phyloP scores from a whole-genome alignment of 2,329 filamentous ascomycete genomes.

The Blastomyces gilchristii region DNA sequence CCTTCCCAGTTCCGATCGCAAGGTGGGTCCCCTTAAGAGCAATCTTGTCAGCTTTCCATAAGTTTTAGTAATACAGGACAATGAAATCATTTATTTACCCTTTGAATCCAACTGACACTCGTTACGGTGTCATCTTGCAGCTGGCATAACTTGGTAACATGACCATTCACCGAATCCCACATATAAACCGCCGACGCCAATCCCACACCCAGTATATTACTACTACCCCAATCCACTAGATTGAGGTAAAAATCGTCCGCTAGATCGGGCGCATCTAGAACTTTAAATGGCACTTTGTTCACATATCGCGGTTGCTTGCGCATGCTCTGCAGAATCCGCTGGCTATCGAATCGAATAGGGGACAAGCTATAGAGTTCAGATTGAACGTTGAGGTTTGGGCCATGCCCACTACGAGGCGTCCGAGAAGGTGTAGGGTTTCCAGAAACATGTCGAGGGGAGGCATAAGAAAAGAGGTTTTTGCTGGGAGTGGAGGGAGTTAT shows the following conservation, averaged over 20 bases:
- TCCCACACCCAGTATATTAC: constrained; percentile 86
- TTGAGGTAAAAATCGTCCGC: constrained; percentile 98
- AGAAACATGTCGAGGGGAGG: constrained; percentile 61
- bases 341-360: constrained; percentile 83
- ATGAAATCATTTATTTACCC: constrained; percentile 38
- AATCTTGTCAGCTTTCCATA: constrained; percentile 12
- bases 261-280: constrained; percentile 88
- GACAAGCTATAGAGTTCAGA: constrained; percentile 94
- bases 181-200: constrained; percentile 91
- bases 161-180: constrained; percentile 89
- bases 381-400: constrained; percentile 75
- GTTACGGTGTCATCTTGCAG: constrained; percentile 89
- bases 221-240: constrained; percentile 93
- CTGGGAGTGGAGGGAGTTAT: constrained; percentile 90
- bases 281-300: constrained; percentile 95
- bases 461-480: constrained; percentile 93
- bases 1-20: constrained; percentile 88
- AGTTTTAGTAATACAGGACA: neutral
- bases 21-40: constrained; percentile 67
- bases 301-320: constrained; percentile 80
- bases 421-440: constrained; percentile 82
- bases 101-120: constrained; percentile 96
- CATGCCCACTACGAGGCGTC: constrained; percentile 79
- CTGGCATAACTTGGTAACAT: constrained; percentile 89
- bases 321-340: constrained; percentile 84